Evolutionary conservation across 2,329 filamentous ascomycete genomes (phyloP).

Genomic region (Alternaria alternata): DNA sequence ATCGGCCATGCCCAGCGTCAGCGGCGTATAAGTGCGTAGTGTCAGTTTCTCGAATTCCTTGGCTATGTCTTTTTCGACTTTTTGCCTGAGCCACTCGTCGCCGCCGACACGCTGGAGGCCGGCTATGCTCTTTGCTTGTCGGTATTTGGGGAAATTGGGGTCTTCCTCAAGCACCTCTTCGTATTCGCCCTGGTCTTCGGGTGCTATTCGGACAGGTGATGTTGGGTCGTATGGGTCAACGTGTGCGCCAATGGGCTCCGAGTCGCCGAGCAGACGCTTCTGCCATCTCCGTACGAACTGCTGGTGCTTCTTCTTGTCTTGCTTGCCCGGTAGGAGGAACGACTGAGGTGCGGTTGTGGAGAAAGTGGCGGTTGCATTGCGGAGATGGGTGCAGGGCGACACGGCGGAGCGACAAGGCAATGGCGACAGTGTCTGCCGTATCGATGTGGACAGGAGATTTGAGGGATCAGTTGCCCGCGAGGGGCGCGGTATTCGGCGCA

Average conservation of each 20-base stretch:
- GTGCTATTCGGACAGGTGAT: conserved; percentile 46
- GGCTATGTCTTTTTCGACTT: conserved; percentile 39
- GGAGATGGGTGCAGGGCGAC: conserved; percentile 21
- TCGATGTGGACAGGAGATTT: conserved; percentile 19
- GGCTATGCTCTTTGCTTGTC: conserved; percentile 14
- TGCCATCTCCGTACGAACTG: conserved; percentile 48
- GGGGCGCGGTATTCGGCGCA: conserved; percentile 50
- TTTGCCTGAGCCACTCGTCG: conserved; percentile 53
- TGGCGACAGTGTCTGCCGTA: conserved; percentile 25
- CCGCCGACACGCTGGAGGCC: conserved; percentile 64
- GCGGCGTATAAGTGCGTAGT: conserved; percentile 42
- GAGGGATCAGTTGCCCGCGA: conserved; percentile 45
- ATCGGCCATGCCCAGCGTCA: conserved; percentile 41
- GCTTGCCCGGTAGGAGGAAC: conserved; percentile 39
- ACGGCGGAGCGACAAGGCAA: conserved; percentile 20
- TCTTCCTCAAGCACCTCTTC: conserved; percentile 42
- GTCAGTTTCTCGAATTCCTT: conserved; percentile 48
- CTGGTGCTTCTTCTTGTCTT: conserved; percentile 49
- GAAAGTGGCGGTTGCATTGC: conserved; percentile 35
- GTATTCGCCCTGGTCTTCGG: conserved; percentile 48
- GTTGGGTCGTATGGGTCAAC: conserved; percentile 50
- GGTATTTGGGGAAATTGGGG: conserved; percentile 15
- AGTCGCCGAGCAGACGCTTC: conserved; percentile 47
- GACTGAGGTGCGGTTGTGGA: conserved; percentile 38
- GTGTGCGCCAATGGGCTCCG: conserved; percentile 47